Evolutionary conservation across 1,139 yeast species (phyloP), one percentile per base, ranked within the genome.

Genomic region (Debaryomyces subglobosus): DNA sequence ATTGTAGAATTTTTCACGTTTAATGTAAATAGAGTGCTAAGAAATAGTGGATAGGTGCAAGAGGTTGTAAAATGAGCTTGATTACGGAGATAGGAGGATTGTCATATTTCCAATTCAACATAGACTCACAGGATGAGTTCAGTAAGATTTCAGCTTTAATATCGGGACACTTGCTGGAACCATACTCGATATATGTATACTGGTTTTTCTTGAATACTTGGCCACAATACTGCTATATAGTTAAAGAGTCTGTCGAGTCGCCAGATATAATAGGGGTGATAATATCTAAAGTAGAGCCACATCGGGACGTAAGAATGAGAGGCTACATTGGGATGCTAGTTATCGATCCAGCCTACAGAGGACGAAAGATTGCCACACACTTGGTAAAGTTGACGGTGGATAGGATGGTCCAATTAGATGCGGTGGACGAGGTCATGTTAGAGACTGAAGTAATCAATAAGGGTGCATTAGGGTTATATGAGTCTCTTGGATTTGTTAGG

Each of bases 311-410:
- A 9, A 73, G 96, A 50, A 62, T 74, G 58, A 72, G 97, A 53
- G 99, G 99, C 0, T 94, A 94, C 61, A 92, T 94, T 40, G 99
- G 98, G 5, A 94, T 94, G 99, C 71, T 94, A 48, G 97, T 96
- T 0, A 96, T 94, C 24, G 85, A 85, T 49, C 81, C 84, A 37
- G 63, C 68, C 15, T 84, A 78, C 64, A 73, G 99, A 46, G 92
- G 96, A 8, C 72, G 71, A 43, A 97, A 97, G 1, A 86, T 92
- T 43, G 97, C 97, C 4, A 85, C 85, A 55, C 71, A 71, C 47
- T 74, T 94, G 49, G 92, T 92, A 27, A 72, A 76, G 46, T 63
- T 74, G 53, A 82, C 89, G 5, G 78, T 94, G 4, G 79, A 79
- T n/a, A 77, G 78, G 44, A 88, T 94, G 91, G 75, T 77, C 10